Evolutionary conservation across 257 asterid genomes (phyloP), one percentile per base, ranked within the genome.

Genomic region (Gynochthodes officinalis): DNA sequence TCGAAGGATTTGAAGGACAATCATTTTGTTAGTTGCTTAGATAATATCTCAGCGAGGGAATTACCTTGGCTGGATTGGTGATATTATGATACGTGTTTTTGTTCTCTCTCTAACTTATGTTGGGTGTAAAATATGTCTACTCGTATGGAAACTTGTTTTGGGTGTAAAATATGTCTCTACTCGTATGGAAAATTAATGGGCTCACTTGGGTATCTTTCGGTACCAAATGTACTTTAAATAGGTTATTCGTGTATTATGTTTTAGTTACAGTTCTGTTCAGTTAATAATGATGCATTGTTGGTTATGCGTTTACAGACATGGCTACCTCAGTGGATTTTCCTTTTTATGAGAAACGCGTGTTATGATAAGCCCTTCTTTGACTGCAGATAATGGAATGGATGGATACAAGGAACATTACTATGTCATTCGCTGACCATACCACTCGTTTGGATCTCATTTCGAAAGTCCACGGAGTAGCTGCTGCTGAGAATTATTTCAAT

Each of bases 301-400:
- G 7, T 59, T 0, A 15, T 48, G 39, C 30, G 64, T 50, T 50
- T 50, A 18, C 57, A 25, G 7, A 18, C 57, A 50, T 42, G 8
- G 57, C 8, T 21, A 7, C 25, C 7, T 32, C n/a, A n/a, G n/a
- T 61, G 46, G 66, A 61, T 33, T 39, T 61, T 44, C 39, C 11
- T 32, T 33, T 2, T 33, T 50, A 21, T 50, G 27, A 50, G 46
- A 33, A 33, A 23, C 37, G 49, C 53, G 7, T 13, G 53, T 48
- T 48, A 48, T 16, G 21, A 48, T 2, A 16, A 48, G 53, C 15
- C 2, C 21, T 48, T 13, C 32, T 54, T 62, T 40, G 18, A 46
- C 9, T 78, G 77, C 79, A 91, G 98, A 86, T 90, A 75, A 84
- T 87, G 84, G 93, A 89, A 63, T 93, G 98, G 97, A 93, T 89